Percentiles rank a stretch among this genome's conserved stretches.
Conservation (phyloP, 1,284 basidiomycete species). For the Leccinum pachyderme region DNA sequence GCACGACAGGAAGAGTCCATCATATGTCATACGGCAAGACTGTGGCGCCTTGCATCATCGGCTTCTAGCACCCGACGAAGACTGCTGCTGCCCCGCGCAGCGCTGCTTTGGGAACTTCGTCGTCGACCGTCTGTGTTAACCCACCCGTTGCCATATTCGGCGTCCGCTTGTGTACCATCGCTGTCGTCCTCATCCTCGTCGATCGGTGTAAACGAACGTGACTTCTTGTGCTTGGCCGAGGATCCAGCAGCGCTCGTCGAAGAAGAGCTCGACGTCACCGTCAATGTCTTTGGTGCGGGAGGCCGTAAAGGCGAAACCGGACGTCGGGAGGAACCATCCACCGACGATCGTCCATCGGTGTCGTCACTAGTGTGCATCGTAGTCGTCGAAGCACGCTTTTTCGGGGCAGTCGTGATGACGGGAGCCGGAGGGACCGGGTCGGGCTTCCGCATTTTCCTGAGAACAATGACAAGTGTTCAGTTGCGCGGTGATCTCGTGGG, state of each 20-base stretch:
- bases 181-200: conserved; percentile 52
- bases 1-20: conserved; percentile 1
- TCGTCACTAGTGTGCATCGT: conserved; percentile 24
- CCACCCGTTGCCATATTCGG: conserved; percentile 56
- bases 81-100: conserved; percentile 24
- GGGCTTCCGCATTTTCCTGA: conserved; percentile 89
- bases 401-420: conserved; percentile 28
- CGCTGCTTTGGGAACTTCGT: conserved; percentile 35
- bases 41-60: conserved; percentile 34
- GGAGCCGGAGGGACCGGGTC: conserved; percentile 46
- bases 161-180: conserved; percentile 65
- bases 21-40: conserved; percentile 30
- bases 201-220: conserved; percentile 41
- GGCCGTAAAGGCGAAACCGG: conserved; percentile 27
- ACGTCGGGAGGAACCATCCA: conserved; percentile 19
- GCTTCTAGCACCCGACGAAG: conserved; percentile 31
- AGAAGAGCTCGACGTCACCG: conserved; percentile 33
- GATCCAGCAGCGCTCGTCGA: conserved; percentile 27
- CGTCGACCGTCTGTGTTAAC: conserved; percentile 59
- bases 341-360: conserved; percentile 28
- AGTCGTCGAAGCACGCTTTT: conserved; percentile 33
- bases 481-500: conserved; percentile 7
- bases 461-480: conserved; percentile 13
- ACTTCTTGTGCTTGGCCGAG: conserved; percentile 51
- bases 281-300: conserved; percentile 22